phyloP scores from a whole-genome alignment of 1,139 yeast genomes.

The Blastobotrys apis region DNA sequence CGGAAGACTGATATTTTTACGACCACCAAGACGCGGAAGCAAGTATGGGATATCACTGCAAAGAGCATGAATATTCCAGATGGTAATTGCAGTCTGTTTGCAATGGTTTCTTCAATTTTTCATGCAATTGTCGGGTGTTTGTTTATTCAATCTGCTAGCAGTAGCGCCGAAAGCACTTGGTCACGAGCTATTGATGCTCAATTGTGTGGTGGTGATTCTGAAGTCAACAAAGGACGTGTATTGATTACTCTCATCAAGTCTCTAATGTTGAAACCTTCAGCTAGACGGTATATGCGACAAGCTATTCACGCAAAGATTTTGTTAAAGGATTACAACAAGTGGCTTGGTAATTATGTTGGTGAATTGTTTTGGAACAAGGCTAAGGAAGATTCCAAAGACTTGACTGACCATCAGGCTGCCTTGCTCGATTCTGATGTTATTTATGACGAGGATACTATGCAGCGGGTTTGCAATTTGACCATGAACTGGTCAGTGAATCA shows the following conservation, averaged over 20 bases:
- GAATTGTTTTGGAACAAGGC: constrained; percentile 12
- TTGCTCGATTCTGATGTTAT: constrained; percentile 20
- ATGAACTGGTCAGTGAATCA: constrained; percentile 20
- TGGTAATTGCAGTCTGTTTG: background rate
- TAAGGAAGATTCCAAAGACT: constrained; percentile 2
- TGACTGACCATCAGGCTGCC: constrained; percentile 4
- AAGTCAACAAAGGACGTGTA: constrained; percentile 26
- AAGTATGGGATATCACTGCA: constrained; percentile 16
- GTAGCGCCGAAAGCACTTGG: constrained; percentile 6
- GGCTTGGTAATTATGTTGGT: constrained; percentile 4
- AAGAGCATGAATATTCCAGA: constrained; percentile 12
- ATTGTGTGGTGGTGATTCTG: constrained; percentile 37
- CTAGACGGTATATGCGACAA: constrained; percentile 30
- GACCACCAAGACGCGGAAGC: constrained; percentile 12
- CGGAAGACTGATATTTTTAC: constrained; percentile 10
- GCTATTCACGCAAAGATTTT: constrained; percentile 33
- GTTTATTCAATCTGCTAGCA: background rate
- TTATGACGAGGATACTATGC: constrained; percentile 23
- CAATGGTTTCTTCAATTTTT: background rate
- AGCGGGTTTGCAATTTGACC: constrained; percentile 27
- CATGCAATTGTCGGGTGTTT: constrained; percentile 2
- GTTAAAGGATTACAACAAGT: background rate
- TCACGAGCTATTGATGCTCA: constrained; percentile 38
- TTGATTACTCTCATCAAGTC: constrained; percentile 31
- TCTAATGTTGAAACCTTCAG: constrained; percentile 28